Conservation (phyloP, 495 filamentous ascomycete species). For the Lasiosphaeria hispida region DNA sequence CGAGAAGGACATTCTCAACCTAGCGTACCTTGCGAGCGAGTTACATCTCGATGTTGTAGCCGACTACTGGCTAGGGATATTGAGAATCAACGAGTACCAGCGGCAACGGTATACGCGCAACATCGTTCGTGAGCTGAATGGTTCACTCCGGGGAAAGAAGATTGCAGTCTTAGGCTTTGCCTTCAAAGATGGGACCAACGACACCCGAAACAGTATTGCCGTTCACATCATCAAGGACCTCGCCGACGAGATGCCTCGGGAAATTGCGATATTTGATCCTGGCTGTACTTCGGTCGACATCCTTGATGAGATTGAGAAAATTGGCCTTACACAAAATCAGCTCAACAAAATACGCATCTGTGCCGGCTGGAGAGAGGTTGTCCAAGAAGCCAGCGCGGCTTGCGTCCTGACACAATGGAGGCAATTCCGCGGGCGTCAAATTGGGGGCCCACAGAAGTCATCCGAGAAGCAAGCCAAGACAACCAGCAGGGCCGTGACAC, state of each 20-base stretch:
- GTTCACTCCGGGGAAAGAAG: conserved; percentile 68
- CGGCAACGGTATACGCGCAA: conserved; percentile 63
- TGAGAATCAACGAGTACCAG: conserved; percentile 77
- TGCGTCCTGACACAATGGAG: conserved; percentile 34
- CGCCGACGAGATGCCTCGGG: conserved; percentile 57
- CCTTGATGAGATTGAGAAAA: conserved; percentile 40
- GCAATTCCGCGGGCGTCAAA: conserved; percentile 29
- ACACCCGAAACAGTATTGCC: conserved; percentile 71
- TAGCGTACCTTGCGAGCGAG: conserved; percentile 71
- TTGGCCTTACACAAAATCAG: conserved; percentile 32
- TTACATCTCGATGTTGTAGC: conserved; percentile 70
- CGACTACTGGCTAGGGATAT: conserved; percentile 71
- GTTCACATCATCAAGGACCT: conserved; percentile 65
- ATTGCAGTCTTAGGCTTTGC: conserved; percentile 73
- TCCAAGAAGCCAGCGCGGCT: conserved; percentile 33
- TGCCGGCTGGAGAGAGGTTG: conserved; percentile 45
- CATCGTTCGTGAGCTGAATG: conserved; percentile 64
- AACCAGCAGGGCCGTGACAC: background rate
- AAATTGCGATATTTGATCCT: conserved; percentile 76
- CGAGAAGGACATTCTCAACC: conserved; percentile 75
- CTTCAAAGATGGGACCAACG: conserved; percentile 80
- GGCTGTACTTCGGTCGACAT: conserved; percentile 49
- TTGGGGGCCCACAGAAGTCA: background rate
- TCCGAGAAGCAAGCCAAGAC: conserved; percentile 7
- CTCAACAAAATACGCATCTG: conserved; percentile 40